Evolutionary conservation across 768 basidiomycete species (phyloP), one percentile per base, ranked within the genome.

Genomic region (Clavulina sp.): DNA sequence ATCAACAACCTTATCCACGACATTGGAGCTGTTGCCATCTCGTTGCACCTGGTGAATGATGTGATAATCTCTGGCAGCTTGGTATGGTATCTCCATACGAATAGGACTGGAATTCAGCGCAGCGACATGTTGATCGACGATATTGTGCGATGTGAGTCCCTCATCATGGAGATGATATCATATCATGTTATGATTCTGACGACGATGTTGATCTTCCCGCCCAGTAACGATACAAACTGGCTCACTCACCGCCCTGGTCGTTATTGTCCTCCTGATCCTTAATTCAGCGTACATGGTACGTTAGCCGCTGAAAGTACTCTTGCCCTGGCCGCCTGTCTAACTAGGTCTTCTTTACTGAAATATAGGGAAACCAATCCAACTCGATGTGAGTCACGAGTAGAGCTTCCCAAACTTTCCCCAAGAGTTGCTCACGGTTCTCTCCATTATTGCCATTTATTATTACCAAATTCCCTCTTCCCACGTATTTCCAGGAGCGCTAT

Each of bases 161-260:
- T n/a, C n/a, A n/a, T n/a, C n/a, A n/a, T n/a, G n/a, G n/a, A n/a
- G n/a, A n/a, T n/a, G n/a, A n/a, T n/a, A n/a, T n/a, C n/a, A n/a
- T 1, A 38, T 13, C 36, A 26, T 26, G 16, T 9, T 46, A 13
- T 1, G 43, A 9, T 28, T 13, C 43, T 46, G 13, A 13, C 13
- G 13, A 24, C 26, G 43, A 13, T 28, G 13, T 46, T 46, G 43
- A 16, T 46, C 9, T 13, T 9, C 13, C 43, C 26, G 13, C 26
- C 13, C 24, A 46, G 43, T 46, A 9, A 46, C 43, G 13, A 24
- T 46, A 26, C 43, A 46, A 46, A 46, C 43, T 46, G 43, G 43
- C 16, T 13, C 43, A 28, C 13, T 28, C 13, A 46, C 43, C 26
- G 26, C 26, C 13, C 9, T 46, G 26, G 26, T 26, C 24, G 43